Conservation (phyloP, 2,329 filamentous ascomycete species). For the Claviceps sp. region DNA sequence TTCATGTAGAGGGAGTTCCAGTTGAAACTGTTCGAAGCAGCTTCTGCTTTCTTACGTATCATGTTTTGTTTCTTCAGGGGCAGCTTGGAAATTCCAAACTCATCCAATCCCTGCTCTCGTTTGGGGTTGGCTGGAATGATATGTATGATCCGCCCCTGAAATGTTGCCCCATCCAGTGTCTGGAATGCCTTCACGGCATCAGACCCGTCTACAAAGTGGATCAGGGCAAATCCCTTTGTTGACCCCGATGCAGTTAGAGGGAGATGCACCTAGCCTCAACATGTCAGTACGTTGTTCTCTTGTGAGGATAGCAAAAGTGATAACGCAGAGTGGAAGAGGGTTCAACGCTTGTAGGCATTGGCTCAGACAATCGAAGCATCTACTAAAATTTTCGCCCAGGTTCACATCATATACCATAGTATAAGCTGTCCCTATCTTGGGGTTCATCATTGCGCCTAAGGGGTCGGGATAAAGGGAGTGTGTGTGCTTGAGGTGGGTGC, state of each 20-base stretch:
- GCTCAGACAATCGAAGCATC: conserved; percentile 88
- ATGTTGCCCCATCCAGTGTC: conserved; percentile 68
- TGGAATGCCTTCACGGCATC: conserved; percentile 69
- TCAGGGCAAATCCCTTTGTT: conserved; percentile 82
- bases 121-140: conserved; percentile 76
- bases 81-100: conserved; percentile 79
- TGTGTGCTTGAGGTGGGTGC: background rate
- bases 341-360: conserved; percentile 13
- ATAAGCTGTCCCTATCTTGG: conserved; percentile 99
- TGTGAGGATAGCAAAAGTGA: background rate
- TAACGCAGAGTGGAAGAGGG: background rate
- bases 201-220: conserved; percentile 62
- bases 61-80: conserved; percentile 90
- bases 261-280: conserved; percentile 60
- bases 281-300: conserved; percentile 13
- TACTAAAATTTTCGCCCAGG: conserved; percentile 99
- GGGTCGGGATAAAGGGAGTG: background rate
- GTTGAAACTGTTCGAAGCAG: conserved; percentile 69
- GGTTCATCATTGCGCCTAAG: conserved; percentile 67
- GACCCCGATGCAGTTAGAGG: conserved; percentile 58
- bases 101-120: conserved; percentile 69
- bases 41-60: conserved; percentile 72
- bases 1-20: conserved; percentile 99
- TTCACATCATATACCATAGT: conserved; percentile 81
- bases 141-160: conserved; percentile 86